Evolutionary conservation across 768 basidiomycete species (phyloP), one percentile per base, ranked within the genome.

Genomic region (Artomyces pyxidatus): DNA sequence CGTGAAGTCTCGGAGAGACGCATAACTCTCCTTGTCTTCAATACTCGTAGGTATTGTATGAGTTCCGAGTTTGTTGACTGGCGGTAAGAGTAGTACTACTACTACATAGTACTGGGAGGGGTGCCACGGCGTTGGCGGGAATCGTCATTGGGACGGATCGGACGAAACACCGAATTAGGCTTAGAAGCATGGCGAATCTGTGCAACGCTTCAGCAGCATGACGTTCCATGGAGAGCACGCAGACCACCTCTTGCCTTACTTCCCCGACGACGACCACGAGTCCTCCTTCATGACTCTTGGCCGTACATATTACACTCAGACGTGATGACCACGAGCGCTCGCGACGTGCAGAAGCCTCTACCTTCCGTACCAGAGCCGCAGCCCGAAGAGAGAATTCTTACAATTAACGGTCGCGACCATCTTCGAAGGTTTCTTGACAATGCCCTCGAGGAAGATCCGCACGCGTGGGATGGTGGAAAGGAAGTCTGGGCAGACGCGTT

Each of bases 401-500:
- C 55, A 6, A 22, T 56, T 26, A 49, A 54, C 17, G 51, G 45
- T 17, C 11, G 23, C 5, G 32, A 38, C 32, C 55, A 56, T 35
- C 22, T 56, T 14, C 49, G 25, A 16, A 40, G 25, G 6, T 26
- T 56, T 12, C 23, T 54, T 38, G 9, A 30, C 2, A 43, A 48
- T 42, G 42, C 28, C 3, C 38, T 56, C 17, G 46, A 48, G 25
- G 55, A 56, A 22, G 52, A 56, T 28, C 40, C 54, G 6, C 6
- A n/a, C n/a, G 42, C 39, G 16, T 45, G 45, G 11, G 52, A 47
- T 27, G 52, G 16, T 23, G 45, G 53, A 16, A 47, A 45, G 14
- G 49, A 46, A 16, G 45, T 37, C 26, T 57, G 56, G 49, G 25
- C 35, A 19, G 29, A 30, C 4, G 19, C 21, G 16, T 39, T 57